Base-by-base conservation (phyloP, 768 basidiomycete species). In the Plicaturopsis crispa region DNA sequence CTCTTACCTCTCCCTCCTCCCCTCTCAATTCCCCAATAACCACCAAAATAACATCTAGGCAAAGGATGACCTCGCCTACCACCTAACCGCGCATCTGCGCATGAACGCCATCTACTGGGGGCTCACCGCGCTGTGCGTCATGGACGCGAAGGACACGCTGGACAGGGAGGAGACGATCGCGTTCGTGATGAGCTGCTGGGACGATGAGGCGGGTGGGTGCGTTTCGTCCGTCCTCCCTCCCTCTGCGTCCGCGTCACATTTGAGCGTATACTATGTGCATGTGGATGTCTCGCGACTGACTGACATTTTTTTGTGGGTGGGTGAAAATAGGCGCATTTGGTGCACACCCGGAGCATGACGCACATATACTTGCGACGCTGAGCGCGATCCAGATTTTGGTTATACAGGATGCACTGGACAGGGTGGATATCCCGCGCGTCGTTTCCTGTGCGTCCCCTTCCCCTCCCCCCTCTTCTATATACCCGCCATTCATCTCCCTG, bases 91-190 rank as follows among this genome's bases (percentile, higher is more conserved):
- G 10, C 96, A 99, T 59, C 73, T 98, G 5, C 85, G 94, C 5
- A 68, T 99, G 61, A 98, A 97, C 57, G 94, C 92, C 2, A 69
- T 98, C 6, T 99, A 96, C 59, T 99, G 96, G 96, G 96, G 91
- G 6, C 66, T 92, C 28, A 90, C 85, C 0, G 91, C 96, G 0
- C 64, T 94, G 3, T 84, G 73, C 24, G 67, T 91, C 33, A 85
- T 98, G 80, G 75, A 72, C 1, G 73, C 72, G 32, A 65, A 76
- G 39, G 84, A 92, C 35, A 89, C 89, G 0, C 65, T 99, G 36
- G 73, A 85, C 48, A 64, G 80, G 28, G 78, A 89, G 18, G 90
- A 89, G 45, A 87, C 87, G 73, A 73, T 98, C 21, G 70, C 71
- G 2, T 98, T 87, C 55, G 90, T 97, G 36, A 74, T 92, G 79